Percentiles rank a stretch among this genome's conserved stretches.
Evolutionary conservation across 768 basidiomycete species (phyloP).

Genomic region (Russula vinacea): DNA sequence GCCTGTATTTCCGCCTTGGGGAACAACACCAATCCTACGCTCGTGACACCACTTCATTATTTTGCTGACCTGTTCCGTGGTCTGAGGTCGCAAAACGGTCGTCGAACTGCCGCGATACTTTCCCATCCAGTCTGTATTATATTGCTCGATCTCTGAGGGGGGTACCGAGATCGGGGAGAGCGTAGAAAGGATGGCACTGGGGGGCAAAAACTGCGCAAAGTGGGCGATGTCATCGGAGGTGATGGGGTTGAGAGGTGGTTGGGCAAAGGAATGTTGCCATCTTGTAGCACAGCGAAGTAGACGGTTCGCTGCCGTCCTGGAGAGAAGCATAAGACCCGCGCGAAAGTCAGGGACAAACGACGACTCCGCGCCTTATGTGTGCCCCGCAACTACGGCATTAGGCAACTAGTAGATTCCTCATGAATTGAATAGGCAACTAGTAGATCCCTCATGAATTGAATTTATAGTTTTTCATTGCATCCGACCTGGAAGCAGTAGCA

Average conservation of each 20-base stretch:
- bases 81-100: constrained; percentile 85
- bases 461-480: not conserved
- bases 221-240: constrained; percentile 59
- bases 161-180: constrained; percentile 48
- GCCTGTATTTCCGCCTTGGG: constrained; percentile 98
- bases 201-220: constrained; percentile 62
- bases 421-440: not conserved
- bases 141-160: constrained; percentile 66
- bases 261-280: constrained; percentile 32
- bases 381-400: not conserved
- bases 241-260: constrained; percentile 40
- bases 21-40: constrained; percentile 82
- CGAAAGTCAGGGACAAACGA: not conserved
- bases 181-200: constrained; percentile 65
- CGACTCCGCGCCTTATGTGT: not conserved
- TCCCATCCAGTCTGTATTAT: constrained; percentile 95
- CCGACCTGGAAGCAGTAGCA: not conserved
- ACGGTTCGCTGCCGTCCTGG: constrained; percentile 12
- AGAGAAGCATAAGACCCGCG: constrained; percentile 18
- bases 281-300: constrained; percentile 13
- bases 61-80: constrained; percentile 81
- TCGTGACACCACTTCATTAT: constrained; percentile 86
- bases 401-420: not conserved
- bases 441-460: not conserved
- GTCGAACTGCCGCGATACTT: constrained; percentile 85